These are phyloP conservation scores for Mariannaea elegans DNA, from an alignment of 2,329 filamentous ascomycete species.

Conservation along the genomic window DNA sequence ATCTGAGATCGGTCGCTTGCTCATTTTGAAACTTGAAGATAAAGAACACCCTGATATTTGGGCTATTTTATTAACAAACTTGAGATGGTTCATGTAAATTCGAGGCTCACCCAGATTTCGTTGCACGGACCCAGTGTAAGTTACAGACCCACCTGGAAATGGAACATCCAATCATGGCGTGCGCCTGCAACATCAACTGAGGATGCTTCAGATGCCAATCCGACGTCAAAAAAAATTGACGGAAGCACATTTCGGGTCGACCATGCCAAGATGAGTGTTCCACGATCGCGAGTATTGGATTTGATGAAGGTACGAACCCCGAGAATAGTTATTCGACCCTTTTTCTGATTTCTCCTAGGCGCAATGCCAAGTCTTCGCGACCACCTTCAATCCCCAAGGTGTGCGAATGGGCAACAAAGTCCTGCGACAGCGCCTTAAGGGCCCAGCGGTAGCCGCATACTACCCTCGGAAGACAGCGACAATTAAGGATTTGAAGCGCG, in stretches of 20 bases:
- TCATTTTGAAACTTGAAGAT: conserved; percentile 17
- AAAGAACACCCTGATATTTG: neutral
- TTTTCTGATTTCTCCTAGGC: conserved; percentile 61
- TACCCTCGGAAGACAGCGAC: conserved; percentile 82
- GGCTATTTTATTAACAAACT: neutral
- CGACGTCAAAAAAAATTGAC: conserved; percentile 40
- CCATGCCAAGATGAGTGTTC: conserved; percentile 66
- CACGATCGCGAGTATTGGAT: conserved; percentile 70
- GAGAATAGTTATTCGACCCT: neutral
- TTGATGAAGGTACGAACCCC: conserved; percentile 75
- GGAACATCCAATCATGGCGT: conserved; percentile 31
- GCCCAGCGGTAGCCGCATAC: conserved; percentile 85
- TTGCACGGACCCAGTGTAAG: neutral
- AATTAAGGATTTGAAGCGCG: conserved; percentile 76
- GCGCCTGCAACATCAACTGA: conserved; percentile 27
- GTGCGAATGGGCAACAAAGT: conserved; percentile 90
- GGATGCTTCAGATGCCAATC: conserved; percentile 40
- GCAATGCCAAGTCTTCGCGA: conserved; percentile 92
- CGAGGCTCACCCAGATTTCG: conserved; percentile 10
- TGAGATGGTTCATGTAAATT: conserved; percentile 1
- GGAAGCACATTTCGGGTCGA: conserved; percentile 33
- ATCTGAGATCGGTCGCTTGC: conserved; percentile 22
- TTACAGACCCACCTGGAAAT: conserved; percentile 7
- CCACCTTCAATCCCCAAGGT: conserved; percentile 86
- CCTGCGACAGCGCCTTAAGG: conserved; percentile 85